phyloP scores from a whole-genome alignment of 2,329 filamentous ascomycete species.

The Arthroderma uncinatum region DNA sequence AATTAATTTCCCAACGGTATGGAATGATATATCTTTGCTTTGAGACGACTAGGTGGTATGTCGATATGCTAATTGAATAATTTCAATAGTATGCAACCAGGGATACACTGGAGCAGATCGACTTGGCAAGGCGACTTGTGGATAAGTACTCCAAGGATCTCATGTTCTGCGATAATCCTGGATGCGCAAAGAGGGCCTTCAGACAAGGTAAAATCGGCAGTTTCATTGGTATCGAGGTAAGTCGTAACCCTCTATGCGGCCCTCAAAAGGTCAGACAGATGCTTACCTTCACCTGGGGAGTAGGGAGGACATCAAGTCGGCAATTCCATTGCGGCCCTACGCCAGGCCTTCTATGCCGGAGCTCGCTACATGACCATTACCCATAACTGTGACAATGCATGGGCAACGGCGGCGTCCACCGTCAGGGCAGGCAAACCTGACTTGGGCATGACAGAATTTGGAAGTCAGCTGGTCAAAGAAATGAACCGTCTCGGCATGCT shows the following conservation, averaged over 20 bases:
- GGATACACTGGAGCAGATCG: constrained; percentile 23
- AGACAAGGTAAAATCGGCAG: constrained; percentile 17
- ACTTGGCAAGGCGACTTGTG: constrained; percentile 19
- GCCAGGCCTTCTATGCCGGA: constrained; percentile 15
- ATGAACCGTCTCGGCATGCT: constrained; percentile 25
- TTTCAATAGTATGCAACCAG: constrained; percentile 15
- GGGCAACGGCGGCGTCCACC: constrained; percentile 18
- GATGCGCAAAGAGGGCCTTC: constrained; percentile 18
- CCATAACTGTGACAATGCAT: constrained; percentile 24
- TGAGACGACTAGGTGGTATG: background rate
- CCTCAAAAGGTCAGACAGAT: background rate
- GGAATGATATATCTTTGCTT: background rate
- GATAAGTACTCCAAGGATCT: constrained; percentile 18
- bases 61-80: background rate
- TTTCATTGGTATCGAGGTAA: constrained; percentile 21
- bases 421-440: constrained; percentile 16
- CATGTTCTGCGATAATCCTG: constrained; percentile 17
- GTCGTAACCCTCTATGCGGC: background rate
- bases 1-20: constrained; percentile 17
- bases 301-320: constrained; percentile 23
- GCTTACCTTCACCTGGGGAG: background rate
- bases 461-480: constrained; percentile 17
- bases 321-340: constrained; percentile 17
- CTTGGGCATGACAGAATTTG: constrained; percentile 19
- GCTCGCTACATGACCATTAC: constrained; percentile 21